Evolutionary conservation across 345 rosid species (phyloP).

Genomic region (Brassica incana): DNA sequence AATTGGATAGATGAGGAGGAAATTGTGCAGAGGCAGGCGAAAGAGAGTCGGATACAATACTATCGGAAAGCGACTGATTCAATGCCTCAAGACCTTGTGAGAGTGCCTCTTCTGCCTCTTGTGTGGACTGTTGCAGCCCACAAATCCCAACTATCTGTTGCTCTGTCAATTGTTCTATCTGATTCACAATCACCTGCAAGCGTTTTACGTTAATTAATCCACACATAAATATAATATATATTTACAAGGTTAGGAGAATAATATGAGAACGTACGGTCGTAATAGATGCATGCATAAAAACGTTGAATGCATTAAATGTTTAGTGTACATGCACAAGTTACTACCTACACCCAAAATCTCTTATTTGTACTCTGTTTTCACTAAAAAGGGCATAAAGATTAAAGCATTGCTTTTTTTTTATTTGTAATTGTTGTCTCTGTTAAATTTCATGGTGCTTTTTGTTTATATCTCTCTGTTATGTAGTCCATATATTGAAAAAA

Average conservation of each 20-base stretch:
- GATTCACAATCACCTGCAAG: constrained; percentile 60
- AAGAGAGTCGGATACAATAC: constrained; percentile 80
- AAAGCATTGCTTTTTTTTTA: constrained; percentile 19
- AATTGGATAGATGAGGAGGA: constrained; percentile 83
- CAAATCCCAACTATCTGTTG: constrained; percentile 88
- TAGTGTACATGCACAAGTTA: constrained; percentile 31
- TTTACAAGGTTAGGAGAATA: not conserved
- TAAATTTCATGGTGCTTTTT: not conserved
- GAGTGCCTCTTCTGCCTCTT: constrained; percentile 87
- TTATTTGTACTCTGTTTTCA: constrained; percentile 37
- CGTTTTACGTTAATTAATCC: not conserved
- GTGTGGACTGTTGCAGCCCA: constrained; percentile 87
- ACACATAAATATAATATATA: not conserved
- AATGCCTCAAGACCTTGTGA: constrained; percentile 86
- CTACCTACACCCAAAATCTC: constrained; percentile 30
- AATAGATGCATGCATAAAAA: constrained; percentile 18
- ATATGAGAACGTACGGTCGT: not conserved
- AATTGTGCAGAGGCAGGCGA: constrained; percentile 60
- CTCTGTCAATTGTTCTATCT: constrained; percentile 84
- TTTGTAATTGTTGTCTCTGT: not conserved
- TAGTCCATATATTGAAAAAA: constrained; percentile 43
- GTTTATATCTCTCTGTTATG: not conserved
- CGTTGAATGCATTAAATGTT: constrained; percentile 27
- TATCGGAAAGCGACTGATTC: constrained; percentile 80
- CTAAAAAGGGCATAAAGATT: constrained; percentile 27